These are phyloP conservation scores for Stephanodiscus minutulus DNA, from an alignment of 108 stramenopile species.

Conservation along the genomic window DNA sequence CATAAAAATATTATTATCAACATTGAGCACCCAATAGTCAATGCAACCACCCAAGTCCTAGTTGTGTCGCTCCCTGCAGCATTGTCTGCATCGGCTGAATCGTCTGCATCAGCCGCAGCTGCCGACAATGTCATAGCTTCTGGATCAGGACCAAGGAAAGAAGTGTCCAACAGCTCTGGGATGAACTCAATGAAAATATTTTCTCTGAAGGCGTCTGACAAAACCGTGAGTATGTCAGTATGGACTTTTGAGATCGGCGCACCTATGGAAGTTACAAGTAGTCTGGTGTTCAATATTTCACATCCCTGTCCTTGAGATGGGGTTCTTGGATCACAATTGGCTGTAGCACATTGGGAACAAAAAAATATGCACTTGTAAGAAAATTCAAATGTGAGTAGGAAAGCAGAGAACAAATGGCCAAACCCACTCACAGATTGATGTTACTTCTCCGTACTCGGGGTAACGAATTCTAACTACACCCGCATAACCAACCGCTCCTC, in stretches of 20 bases:
- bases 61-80: background rate
- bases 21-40: background rate
- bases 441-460: conserved; percentile 26
- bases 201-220: conserved; percentile 29
- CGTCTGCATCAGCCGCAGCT: background rate
- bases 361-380: background rate
- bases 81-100: background rate
- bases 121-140: conserved; percentile 5
- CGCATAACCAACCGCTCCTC: conserved; percentile 6
- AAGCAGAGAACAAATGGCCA: background rate
- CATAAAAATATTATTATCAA: background rate
- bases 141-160: conserved; percentile 44
- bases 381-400: conserved; percentile 14
- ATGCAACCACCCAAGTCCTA: background rate
- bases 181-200: conserved; percentile 24
- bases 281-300: conserved; percentile 27
- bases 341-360: conserved; percentile 13
- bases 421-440: conserved; percentile 41
- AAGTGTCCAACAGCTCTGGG: conserved; percentile 28
- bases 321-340: conserved; percentile 33
- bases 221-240: conserved; percentile 24
- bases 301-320: conserved; percentile 31
- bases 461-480: conserved; percentile 46
- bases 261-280: conserved; percentile 31
- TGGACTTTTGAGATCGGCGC: conserved; percentile 22